phyloP scores from a whole-genome alignment of 257 asterid genomes.

The Voacanga thouarsii region DNA sequence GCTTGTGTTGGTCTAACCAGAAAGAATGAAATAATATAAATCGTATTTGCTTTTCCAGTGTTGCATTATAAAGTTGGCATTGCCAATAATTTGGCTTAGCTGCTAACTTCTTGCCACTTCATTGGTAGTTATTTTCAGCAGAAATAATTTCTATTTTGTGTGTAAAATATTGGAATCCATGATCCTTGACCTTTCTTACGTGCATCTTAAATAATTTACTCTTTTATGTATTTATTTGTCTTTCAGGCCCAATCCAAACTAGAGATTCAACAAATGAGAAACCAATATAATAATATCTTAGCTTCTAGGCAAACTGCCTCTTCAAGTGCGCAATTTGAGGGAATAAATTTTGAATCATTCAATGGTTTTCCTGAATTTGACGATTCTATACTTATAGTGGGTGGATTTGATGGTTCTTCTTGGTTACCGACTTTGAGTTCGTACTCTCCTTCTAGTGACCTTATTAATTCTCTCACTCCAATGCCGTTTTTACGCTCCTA shows the following conservation, averaged over 20 bases:
- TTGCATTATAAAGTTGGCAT: not conserved
- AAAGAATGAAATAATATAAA: not conserved
- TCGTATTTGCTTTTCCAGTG: not conserved
- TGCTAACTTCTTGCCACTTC: not conserved
- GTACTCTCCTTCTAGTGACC: constrained; percentile 43
- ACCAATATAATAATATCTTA: constrained; percentile 20
- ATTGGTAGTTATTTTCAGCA: not conserved
- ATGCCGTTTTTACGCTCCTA: constrained; percentile 42
- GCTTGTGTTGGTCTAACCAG: not conserved
- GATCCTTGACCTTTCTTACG: not conserved
- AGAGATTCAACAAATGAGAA: constrained; percentile 38
- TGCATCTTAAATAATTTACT: not conserved
- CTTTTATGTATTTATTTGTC: constrained; percentile 10
- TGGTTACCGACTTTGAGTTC: constrained; percentile 40
- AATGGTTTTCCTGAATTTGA: constrained; percentile 11
- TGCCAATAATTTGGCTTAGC: not conserved
- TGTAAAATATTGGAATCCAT: not conserved
- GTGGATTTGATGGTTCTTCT: constrained; percentile 63
- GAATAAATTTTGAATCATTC: constrained; percentile 10
- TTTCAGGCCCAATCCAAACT: constrained; percentile 43
- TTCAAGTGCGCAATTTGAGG: constrained; percentile 20
- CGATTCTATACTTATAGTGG: constrained; percentile 42
- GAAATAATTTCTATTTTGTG: not conserved
- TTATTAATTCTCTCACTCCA: constrained; percentile 33
- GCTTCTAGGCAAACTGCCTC: constrained; percentile 25